Evolutionary conservation across 2,329 filamentous ascomycete species (phyloP), one percentile per base, ranked within the genome.

Genomic region (Pseudopithomyces maydicus): DNA sequence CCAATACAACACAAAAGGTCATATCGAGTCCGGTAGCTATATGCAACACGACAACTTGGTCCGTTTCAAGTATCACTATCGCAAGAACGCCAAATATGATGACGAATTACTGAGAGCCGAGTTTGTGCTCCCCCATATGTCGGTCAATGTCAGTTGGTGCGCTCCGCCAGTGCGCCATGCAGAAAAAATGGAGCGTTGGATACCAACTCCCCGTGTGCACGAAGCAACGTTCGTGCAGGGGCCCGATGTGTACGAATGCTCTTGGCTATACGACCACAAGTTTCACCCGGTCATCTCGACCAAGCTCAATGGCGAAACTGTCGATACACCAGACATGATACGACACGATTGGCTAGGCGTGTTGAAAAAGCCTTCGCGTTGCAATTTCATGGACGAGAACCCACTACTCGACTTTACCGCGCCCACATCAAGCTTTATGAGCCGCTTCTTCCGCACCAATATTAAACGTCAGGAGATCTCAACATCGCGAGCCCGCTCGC

Each of bases 61-160:
- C 15, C 78, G 80, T 15, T 85, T 85, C 76, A 81, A 81, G 57
- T 83, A 82, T 54, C 78, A 81, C 60, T 85, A 85, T 65, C 79
- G 82, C 42, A 82, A 83, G 63, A 81, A 81, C 54, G 79, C 81
- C 12, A 79, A 78, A 35, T 83, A 81, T 55, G 81, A 81, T 22
- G 82, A 84, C 64, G 83, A 84, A 56, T 74, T 85, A n/a, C 75
- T 85, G 2, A 78, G 82, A 46, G 83, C 82, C 0, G 83, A 85
- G 57, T 85, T 82, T 58, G 77, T 80, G 0, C 74, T 85, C 51
- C 77, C 81, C 3, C 82, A 85, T 63, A 80, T 84, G 59, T 83
- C 77, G 39, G 81, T 79, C 61, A 83, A 80, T 14, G 81, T 85
- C 2, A 81, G 80, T 22, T 85, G 83, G 82, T 82, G 79, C 62